Base-by-base conservation (phyloP, 257 asterid species). In the Ehretia macrophylla region DNA sequence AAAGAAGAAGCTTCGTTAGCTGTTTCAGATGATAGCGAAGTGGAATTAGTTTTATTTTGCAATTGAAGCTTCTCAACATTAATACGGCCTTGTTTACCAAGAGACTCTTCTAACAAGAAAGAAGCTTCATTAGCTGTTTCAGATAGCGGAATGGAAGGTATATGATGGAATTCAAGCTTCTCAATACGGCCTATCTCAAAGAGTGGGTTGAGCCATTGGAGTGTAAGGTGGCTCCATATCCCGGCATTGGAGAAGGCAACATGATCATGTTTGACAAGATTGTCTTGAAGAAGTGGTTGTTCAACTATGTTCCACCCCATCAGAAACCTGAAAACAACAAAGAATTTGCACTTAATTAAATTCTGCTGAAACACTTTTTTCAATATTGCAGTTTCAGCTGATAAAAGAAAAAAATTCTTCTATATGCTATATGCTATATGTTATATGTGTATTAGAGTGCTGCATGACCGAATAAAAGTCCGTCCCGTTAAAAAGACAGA, bases 181-280 rank as follows among this genome's bases (percentile, higher is more conserved):
- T 71, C 75, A 0, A 14, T 18, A 55, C 46, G 81, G 0, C 98
- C 98, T 60, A 60, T 78, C 22, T 69, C 66, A 53, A 90, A 87
- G 14, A 90, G 63, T 21, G 90, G 96, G 78, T 87, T 90, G 14
- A 87, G 86, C 97, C 97, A 90, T 66, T 55, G 75, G 48, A 90
- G 87, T 49, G 85, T 76, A 44, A 85, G 63, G 12, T 58, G 75
- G 59, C 90, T 85, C 97, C 95, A 87, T 52, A 85, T 70, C 51
- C 95, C 87, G 51, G 97, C 79, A 32, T 45, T 61, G 0, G 94
- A 87, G 72, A 74, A 78, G 5, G 81, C 80, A 62, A 76, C 85
- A 45, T 39, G 56, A 0, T 6, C 48, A 23, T 58, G 75, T 51
- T 65, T 59, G 0, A 8, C 71, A 35, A 85, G 94, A 16, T 27